phyloP scores from a whole-genome alignment of 2,329 filamentous ascomycete genomes.

The Exutisphaerella laricina region DNA sequence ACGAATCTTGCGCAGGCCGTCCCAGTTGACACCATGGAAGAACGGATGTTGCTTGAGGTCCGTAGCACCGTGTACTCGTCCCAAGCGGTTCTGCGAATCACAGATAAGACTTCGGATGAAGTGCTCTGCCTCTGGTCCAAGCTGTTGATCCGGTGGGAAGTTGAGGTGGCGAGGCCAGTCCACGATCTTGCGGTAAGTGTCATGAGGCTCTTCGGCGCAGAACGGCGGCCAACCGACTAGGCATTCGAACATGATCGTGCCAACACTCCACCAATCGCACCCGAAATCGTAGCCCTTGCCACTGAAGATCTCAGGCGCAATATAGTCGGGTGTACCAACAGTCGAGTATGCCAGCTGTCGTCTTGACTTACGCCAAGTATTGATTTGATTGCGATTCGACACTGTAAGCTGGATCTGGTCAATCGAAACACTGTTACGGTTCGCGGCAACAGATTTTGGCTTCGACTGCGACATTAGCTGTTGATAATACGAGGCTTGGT shows the following conservation, averaged over 20 bases:
- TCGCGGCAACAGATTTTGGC: constrained; percentile 46
- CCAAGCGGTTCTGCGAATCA: constrained; percentile 87
- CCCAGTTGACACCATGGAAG: constrained; percentile 95
- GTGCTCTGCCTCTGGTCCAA: constrained; percentile 84
- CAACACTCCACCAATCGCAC: constrained; percentile 99
- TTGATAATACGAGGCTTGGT: constrained; percentile 98
- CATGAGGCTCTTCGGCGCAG: constrained; percentile 94
- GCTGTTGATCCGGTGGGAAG: constrained; percentile 90
- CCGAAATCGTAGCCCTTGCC: constrained; percentile 93
- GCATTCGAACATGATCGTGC: constrained; percentile 99
- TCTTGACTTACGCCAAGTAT: constrained; percentile 95
- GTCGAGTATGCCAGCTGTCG: constrained; percentile 97
- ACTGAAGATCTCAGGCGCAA: constrained; percentile 96
- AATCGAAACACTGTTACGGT: constrained; percentile 89
- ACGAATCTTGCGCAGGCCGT: constrained; percentile 83
- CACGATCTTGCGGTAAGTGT: constrained; percentile 98
- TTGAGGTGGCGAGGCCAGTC: constrained; percentile 95
- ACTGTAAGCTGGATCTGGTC: constrained; percentile 98
- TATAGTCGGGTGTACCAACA: constrained; percentile 96
- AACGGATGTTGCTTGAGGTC: constrained; percentile 94
- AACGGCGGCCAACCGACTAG: constrained; percentile 98
- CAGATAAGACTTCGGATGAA: constrained; percentile 91
- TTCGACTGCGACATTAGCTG: constrained; percentile 67
- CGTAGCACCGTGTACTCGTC: constrained; percentile 71
- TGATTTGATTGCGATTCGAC: constrained; percentile 95